Evolutionary conservation across 2,329 filamentous ascomycete species (phyloP).

Genomic region (Fusarium mangiferae): DNA sequence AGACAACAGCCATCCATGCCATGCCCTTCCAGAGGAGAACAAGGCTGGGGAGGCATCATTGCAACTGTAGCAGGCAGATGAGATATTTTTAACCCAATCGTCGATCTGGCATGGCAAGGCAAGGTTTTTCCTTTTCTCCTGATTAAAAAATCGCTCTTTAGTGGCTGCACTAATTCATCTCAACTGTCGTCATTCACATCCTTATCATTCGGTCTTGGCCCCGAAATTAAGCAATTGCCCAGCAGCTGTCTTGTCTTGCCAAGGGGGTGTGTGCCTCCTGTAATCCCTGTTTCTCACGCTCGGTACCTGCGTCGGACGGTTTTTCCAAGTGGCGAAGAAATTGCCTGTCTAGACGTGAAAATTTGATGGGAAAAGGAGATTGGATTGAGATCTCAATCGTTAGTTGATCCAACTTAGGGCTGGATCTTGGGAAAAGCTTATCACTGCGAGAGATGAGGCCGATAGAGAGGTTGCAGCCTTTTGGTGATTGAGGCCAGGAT

Average conservation of each 20-base stretch:
- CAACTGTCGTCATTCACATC: not conserved
- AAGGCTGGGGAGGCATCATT: not conserved
- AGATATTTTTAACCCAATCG: conserved; percentile 27
- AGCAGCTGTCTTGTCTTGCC: conserved; percentile 13
- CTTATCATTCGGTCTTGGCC: conserved; percentile 11
- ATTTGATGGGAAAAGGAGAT: not conserved
- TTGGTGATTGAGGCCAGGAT: not conserved
- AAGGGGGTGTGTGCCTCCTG: not conserved
- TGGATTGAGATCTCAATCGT: not conserved
- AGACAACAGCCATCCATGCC: not conserved
- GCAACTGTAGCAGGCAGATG: not conserved
- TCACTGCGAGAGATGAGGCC: not conserved
- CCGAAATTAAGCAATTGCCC: conserved; percentile 28
- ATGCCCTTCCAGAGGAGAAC: not conserved
- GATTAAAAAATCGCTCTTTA: conserved; percentile 6
- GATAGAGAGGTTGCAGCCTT: not conserved
- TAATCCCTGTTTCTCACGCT: not conserved
- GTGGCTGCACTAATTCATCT: conserved; percentile 11
- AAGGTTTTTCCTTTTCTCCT: not conserved
- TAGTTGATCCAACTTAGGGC: not conserved
- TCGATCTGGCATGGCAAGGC: conserved; percentile 1
- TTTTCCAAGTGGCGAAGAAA: not conserved
- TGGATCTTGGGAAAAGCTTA: conserved; percentile 12
- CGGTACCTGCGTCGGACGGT: conserved; percentile 17
- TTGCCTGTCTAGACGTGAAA: not conserved